These are phyloP conservation scores for Starmerella apis DNA, from an alignment of 805 yeast species.

Conservation along the genomic window DNA sequence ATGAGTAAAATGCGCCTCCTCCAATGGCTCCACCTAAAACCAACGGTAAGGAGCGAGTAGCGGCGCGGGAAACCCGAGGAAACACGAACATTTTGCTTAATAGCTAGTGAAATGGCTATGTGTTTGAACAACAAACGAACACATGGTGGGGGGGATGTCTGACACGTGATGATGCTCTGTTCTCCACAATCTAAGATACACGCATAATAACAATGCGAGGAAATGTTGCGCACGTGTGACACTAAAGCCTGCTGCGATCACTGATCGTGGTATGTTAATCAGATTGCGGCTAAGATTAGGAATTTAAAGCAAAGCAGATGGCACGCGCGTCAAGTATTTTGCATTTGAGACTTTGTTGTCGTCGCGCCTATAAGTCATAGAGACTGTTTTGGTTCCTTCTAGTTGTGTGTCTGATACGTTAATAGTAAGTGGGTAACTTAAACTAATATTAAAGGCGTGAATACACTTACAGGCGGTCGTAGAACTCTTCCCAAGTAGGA, in stretches of 20 bases:
- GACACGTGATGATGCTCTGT: background rate
- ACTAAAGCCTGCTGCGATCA: background rate
- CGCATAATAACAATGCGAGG: background rate
- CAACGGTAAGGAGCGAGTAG: slow-evolving; percentile 12
- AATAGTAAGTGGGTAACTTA: background rate
- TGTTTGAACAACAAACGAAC: background rate
- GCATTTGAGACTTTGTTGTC: no score
- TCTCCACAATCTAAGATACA: background rate
- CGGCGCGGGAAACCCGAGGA: slow-evolving; percentile 9
- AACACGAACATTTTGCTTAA: slow-evolving; percentile 11
- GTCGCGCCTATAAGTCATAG: no score
- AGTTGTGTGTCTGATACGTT: background rate
- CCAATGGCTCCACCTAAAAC: slow-evolving; percentile 12
- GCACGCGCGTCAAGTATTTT: no score
- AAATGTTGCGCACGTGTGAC: background rate
- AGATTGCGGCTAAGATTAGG: no score
- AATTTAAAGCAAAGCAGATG: no score
- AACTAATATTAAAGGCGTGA: background rate
- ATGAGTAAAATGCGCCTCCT: slow-evolving; percentile 1
- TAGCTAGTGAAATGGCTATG: background rate
- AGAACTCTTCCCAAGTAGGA: slow-evolving; percentile 99
- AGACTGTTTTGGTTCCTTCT: no score
- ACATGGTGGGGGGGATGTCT: background rate
- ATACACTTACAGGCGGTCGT: slow-evolving; percentile 40
- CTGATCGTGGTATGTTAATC: no score